A percentile compares a stretch with the other conserved stretches of the same genome.
Evolutionary conservation across 805 yeast genomes (phyloP).

Genomic region (Wickerhamomyces rabaulensis): DNA sequence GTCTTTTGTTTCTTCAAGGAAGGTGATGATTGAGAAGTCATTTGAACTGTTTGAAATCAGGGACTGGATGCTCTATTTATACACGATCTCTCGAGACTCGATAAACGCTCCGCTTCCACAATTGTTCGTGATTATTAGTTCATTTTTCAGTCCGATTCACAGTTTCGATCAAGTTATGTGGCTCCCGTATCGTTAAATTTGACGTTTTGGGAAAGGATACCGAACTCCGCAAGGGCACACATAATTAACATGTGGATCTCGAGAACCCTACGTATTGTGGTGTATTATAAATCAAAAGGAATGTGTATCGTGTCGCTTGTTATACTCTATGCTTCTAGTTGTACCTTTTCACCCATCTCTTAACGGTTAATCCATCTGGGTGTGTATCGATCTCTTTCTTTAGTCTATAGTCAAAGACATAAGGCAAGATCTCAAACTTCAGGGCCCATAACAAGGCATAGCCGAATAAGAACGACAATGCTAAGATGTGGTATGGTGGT

Average conservation of each 20-base stretch:
- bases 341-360: slow-evolving; percentile 43
- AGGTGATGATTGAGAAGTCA: not conserved
- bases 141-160: not conserved
- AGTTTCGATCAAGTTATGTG: not conserved
- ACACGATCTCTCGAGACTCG: not conserved
- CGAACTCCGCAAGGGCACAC: not conserved
- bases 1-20: not conserved
- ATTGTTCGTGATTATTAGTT: not conserved
- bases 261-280: too few species aligned
- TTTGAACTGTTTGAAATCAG: not conserved
- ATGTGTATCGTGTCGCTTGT: not conserved
- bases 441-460: slow-evolving; percentile 54
- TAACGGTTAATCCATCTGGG: slow-evolving; percentile 55
- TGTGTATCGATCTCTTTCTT: slow-evolving; percentile 34
- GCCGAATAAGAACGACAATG: slow-evolving; percentile 33
- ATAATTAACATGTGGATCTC: not conserved
- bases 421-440: slow-evolving; percentile 45
- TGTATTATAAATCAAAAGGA: not conserved
- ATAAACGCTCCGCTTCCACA: not conserved
- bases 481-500: slow-evolving; percentile 36
- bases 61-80: not conserved
- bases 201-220: not conserved
- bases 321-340: not conserved
- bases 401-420: slow-evolving; percentile 39
- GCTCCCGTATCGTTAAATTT: not conserved